Evolutionary conservation across 1,284 basidiomycete species (phyloP).

Genomic region (Calocybe gambosa): DNA sequence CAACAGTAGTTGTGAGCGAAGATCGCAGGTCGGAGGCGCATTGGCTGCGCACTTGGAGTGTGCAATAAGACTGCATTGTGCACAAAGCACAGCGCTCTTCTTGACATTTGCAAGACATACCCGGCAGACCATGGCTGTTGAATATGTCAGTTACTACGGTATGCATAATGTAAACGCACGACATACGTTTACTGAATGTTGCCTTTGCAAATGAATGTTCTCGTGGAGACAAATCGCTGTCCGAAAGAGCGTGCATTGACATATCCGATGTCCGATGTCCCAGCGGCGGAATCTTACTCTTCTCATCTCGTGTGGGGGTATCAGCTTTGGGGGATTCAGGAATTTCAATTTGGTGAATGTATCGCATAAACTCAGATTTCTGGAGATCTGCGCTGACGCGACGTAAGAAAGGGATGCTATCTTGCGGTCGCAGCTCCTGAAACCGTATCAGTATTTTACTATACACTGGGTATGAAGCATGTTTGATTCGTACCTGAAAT

Average conservation of each 20-base stretch:
- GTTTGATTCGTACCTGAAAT: conserved; percentile 52
- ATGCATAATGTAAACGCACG: conserved; percentile 13
- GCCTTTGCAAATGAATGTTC: conserved; percentile 88
- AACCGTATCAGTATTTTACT: conserved; percentile 5
- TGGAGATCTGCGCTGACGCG: conserved; percentile 84
- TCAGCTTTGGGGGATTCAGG: conserved; percentile 41
- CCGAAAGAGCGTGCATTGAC: conserved; percentile 30
- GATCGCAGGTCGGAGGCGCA: conserved; percentile 77
- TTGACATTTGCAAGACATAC: conserved; percentile 80
- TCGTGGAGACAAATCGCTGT: conserved; percentile 52
- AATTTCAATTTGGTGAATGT: conserved; percentile 49
- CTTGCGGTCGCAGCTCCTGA: conserved; percentile 80
- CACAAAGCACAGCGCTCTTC: conserved; percentile 84
- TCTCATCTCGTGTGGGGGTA: conserved; percentile 23
- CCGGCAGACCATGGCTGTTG: conserved; percentile 77
- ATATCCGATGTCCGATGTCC: conserved; percentile 36
- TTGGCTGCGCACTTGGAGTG: conserved; percentile 75
- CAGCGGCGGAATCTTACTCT: conserved; percentile 24
- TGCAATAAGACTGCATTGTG: conserved; percentile 84
- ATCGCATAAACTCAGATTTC: conserved; percentile 57
- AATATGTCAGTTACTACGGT: conserved; percentile 16
- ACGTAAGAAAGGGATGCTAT: conserved; percentile 90
- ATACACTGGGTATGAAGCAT: background rate
- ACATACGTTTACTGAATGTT: conserved; percentile 85
- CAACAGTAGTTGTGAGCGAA: conserved; percentile 67